Conservation (phyloP, 768 basidiomycete genomes). For the Amanita phalloides region DNA sequence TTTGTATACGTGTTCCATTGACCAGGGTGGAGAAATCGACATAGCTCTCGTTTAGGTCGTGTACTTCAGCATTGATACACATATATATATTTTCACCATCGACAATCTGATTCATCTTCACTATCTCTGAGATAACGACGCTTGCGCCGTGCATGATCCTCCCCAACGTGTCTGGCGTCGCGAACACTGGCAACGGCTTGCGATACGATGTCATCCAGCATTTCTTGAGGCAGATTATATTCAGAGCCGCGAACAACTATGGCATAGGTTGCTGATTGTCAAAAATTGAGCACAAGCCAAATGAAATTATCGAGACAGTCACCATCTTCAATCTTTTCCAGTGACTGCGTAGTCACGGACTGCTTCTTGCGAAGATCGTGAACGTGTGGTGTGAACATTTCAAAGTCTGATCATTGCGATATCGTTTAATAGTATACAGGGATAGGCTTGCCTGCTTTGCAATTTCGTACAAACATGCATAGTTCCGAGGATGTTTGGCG, state of each 20-base stretch:
- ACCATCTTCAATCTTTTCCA: conserved; percentile 95
- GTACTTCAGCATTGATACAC: background rate
- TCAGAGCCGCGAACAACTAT: conserved; percentile 65
- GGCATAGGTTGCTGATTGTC: conserved; percentile 52
- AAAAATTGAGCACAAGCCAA: conserved; percentile 4
- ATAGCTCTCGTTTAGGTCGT: background rate
- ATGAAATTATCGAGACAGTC: conserved; percentile 10
- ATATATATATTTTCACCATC: background rate
- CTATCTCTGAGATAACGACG: background rate
- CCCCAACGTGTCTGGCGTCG: background rate
- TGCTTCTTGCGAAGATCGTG: conserved; percentile 82
- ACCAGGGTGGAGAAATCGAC: conserved; percentile 1
- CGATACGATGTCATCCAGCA: conserved; percentile 59
- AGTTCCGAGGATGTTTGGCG: conserved; percentile 50
- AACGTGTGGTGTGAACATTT: conserved; percentile 59
- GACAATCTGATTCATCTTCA: background rate
- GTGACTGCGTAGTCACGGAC: conserved; percentile 70
- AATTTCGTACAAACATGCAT: conserved; percentile 61
- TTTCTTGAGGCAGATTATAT: conserved; percentile 56
- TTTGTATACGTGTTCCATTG: background rate
- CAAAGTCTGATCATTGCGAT: conserved; percentile 52
- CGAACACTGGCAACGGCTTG: conserved; percentile 29
- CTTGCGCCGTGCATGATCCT: conserved; percentile 6
- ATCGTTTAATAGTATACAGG: conserved; percentile 1
- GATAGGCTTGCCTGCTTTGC: conserved; percentile 49